These are phyloP conservation scores for Asterochloris erici DNA, from an alignment of 139 green algal genomes.

Conservation along the genomic window DNA sequence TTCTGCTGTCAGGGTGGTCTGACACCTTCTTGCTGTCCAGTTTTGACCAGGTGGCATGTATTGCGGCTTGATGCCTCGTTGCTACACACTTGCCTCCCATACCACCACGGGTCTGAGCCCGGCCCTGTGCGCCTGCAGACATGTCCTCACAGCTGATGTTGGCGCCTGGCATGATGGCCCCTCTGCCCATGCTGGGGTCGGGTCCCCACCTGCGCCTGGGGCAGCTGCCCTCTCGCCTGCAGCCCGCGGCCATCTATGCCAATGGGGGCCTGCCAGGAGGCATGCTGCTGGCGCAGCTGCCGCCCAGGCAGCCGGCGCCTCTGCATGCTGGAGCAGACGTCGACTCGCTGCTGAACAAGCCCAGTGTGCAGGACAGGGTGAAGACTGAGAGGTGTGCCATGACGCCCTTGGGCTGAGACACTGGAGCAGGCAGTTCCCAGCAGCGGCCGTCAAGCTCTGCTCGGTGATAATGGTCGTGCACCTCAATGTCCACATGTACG, in stretches of 20 bases:
- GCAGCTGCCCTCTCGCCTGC: background rate
- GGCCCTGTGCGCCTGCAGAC: background rate
- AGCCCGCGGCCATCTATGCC: background rate
- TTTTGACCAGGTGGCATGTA: too few relatives aligned
- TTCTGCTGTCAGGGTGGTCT: too few relatives aligned
- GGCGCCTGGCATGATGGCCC: background rate
- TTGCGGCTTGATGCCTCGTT: background rate
- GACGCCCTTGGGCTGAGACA: background rate
- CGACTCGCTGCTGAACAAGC: conserved; percentile 27
- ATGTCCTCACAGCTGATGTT: background rate
- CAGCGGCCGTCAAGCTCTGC: background rate
- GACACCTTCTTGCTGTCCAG: too few relatives aligned
- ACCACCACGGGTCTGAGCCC: too few relatives aligned
- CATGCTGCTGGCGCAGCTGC: conserved; percentile 1
- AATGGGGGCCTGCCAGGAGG: background rate
- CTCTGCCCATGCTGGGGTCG: too few relatives aligned
- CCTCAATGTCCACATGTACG: background rate
- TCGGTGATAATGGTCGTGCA: background rate
- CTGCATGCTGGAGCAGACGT: conserved; percentile 19
- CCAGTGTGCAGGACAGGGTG: conserved; percentile 21
- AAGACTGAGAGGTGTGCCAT: conserved; percentile 32
- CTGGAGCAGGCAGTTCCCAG: background rate
- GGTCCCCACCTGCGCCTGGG: background rate
- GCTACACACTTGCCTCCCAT: background rate
- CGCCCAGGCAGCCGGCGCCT: background rate